Base-by-base conservation (phyloP, 2,329 filamentous ascomycete genomes). In the Aspergillus aculeatinus region DNA sequence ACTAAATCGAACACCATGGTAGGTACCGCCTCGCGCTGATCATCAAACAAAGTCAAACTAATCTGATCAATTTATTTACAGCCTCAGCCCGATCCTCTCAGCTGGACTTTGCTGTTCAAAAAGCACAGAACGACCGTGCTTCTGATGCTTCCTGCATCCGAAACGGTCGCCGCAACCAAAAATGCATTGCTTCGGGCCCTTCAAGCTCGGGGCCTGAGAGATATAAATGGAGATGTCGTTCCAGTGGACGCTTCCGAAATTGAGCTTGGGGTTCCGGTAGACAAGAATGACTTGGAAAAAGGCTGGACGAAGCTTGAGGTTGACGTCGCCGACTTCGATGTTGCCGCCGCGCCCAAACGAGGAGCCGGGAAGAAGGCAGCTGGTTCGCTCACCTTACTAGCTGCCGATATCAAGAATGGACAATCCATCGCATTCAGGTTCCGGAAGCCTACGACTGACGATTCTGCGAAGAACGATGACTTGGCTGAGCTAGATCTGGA, bases 81-180 rank as follows among this genome's bases (percentile, higher is more conserved):
- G 63, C 60, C 63, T 23, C 69, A 70, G 25, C 52, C 67, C 29
- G 68, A 72, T 51, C 81, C 85, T 49, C 77, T 81, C n/a, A 79
- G 83, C 65, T 81, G 85, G 67, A 90, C 89, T 10, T 78, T 93
- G 58, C 83, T 87, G 61, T 87, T 93, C 77, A 92, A 91, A 74
- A 83, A 89, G 72, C 87, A 89, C 70, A 85, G 86, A 60, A 84
- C 87, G 67, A 92, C 89, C 4, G 81, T 92, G 64, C 85, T 90
- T 68, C 80, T 92, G 60, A 87, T 89, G 63, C 81, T 89, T 50
- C 82, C 86, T 44, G 78, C 86, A 5, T 77, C 82, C 14, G 81
- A 82, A 44, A 75, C 85, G 11, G 85, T 91, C 68, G 76, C 80
- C 16, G 74, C 79, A 1, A 77, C 90, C 60, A 86, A 86, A 59